Evolutionary conservation across 2,329 filamentous ascomycete genomes (phyloP).

Genomic region (Xylaria hypoxylon): DNA sequence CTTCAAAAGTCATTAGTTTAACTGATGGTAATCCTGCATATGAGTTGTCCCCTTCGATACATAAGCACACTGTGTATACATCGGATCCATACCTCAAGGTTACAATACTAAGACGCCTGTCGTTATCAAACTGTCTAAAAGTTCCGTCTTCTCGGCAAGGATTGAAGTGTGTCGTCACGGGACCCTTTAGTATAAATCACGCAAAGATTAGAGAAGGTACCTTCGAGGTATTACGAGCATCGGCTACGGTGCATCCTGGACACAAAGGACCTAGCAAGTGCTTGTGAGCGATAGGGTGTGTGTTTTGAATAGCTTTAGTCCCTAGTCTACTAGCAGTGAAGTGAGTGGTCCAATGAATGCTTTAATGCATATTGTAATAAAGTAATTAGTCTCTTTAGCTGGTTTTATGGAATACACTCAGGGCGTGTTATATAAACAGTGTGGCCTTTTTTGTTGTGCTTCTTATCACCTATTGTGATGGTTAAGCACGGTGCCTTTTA

Average conservation of each 20-base stretch:
- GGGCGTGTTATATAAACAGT: neutral
- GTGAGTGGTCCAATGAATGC: too few relatives aligned
- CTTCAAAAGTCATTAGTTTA: neutral
- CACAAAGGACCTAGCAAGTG: neutral
- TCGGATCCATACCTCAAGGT: neutral
- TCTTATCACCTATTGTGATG: neutral
- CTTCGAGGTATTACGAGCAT: neutral
- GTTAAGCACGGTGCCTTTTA: neutral
- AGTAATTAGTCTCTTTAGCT: neutral
- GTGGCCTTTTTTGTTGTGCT: neutral
- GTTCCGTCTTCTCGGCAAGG: slow-evolving; percentile 1
- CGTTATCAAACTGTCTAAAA: neutral
- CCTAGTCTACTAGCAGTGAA: neutral
- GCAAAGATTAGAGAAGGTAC: neutral
- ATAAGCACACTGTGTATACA: neutral
- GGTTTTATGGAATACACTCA: neutral
- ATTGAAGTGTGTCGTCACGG: neutral
- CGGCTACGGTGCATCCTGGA: neutral
- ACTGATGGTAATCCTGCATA: neutral
- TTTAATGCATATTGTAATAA: neutral
- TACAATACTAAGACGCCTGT: neutral
- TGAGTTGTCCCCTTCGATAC: neutral
- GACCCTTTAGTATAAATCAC: neutral
- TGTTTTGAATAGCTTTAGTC: neutral
- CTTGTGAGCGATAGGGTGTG: too few relatives aligned